Percentiles rank a stretch among this genome's conserved stretches.
Conservation (phyloP, 2,329 filamentous ascomycete species). For the Gyromitra esculenta region DNA sequence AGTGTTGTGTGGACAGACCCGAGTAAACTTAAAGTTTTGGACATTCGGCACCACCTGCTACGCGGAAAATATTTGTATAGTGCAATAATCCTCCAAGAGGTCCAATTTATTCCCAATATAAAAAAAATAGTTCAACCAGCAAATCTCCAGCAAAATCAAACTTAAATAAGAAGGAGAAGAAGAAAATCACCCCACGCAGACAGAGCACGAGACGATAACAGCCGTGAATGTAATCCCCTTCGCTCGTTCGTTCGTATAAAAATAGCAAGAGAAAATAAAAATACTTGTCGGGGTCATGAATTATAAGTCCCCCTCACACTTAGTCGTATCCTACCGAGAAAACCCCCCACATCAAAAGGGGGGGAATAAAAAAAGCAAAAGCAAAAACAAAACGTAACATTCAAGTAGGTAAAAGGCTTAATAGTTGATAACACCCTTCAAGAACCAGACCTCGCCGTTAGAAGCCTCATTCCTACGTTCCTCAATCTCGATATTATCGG, state of each 20-base stretch:
- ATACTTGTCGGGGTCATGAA: slow-evolving; percentile 1
- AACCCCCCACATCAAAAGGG: neutral
- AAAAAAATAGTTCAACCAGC: slow-evolving; percentile 9
- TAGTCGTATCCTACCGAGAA: neutral
- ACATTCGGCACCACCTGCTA: neutral
- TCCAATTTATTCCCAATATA: slow-evolving; percentile 2
- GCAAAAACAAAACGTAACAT: neutral
- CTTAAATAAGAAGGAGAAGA: neutral
- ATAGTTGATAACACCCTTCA: slow-evolving; percentile 71
- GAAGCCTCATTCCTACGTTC: slow-evolving; percentile 77
- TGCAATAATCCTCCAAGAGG: neutral
- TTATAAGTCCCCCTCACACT: neutral
- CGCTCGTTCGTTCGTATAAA: neutral
- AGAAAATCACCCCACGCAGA: neutral
- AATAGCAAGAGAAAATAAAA: neutral
- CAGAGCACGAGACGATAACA: neutral
- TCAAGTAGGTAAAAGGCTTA: slow-evolving; percentile 1
- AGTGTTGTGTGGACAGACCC: neutral
- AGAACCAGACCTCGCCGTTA: slow-evolving; percentile 79
- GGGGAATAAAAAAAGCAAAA: slow-evolving; percentile 2
- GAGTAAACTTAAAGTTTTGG: neutral
- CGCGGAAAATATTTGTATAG: neutral
- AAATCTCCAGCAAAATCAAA: neutral
- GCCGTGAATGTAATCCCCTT: too few relatives aligned
- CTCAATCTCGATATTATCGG: slow-evolving; percentile 79